phyloP scores from a whole-genome alignment of 129 eudicot genomes.

The Arctium minus region DNA sequence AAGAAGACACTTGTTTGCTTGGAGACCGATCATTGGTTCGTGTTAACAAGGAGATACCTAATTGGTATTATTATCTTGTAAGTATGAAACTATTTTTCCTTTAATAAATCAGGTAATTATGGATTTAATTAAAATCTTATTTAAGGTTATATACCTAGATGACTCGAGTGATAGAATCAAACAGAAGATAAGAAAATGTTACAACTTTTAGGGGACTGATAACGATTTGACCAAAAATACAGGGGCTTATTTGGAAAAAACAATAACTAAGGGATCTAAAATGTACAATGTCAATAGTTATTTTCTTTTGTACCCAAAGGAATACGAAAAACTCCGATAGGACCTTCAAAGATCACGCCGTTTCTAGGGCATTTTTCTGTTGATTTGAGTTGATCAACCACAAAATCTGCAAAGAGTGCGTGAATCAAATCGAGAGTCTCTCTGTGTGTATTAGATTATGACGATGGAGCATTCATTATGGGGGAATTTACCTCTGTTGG shows the following conservation, averaged over 20 bases:
- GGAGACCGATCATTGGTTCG: too few species aligned
- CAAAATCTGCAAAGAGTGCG: constrained; percentile 3
- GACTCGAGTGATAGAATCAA: too few species aligned
- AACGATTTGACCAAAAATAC: neutral
- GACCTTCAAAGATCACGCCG: constrained; percentile 15
- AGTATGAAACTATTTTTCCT: too few species aligned
- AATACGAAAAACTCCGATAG: neutral
- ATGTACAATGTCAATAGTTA: neutral
- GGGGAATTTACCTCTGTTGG: constrained; percentile 56
- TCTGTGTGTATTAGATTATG: neutral
- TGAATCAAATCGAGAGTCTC: neutral
- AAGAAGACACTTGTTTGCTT: too few species aligned
- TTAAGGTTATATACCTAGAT: too few species aligned
- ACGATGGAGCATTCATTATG: constrained; percentile 40
- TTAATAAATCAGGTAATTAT: too few species aligned
- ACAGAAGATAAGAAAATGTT: too few species aligned
- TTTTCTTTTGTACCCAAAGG: constrained; percentile 12
- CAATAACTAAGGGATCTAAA: neutral
- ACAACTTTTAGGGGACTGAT: too few species aligned
- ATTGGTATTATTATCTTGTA: too few species aligned
- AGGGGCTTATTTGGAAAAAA: neutral
- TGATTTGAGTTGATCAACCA: neutral
- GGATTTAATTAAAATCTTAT: too few species aligned
- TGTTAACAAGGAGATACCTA: too few species aligned
- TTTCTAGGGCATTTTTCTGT: constrained; percentile 18